Evolutionary conservation across 768 basidiomycete species (phyloP).

Genomic region (Auricularia sp.): DNA sequence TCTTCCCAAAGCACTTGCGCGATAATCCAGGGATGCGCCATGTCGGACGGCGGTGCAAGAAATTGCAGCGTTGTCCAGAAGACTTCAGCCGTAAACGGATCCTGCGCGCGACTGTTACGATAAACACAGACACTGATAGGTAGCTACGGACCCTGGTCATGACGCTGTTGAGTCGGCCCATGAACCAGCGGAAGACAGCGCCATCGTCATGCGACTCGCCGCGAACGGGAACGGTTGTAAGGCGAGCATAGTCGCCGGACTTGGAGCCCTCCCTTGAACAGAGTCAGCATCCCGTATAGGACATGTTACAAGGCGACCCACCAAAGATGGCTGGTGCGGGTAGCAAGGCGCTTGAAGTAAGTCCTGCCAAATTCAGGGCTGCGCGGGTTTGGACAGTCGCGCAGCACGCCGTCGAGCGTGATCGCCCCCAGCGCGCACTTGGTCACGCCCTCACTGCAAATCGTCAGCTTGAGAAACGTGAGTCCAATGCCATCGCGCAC

Average conservation of each 20-base stretch:
- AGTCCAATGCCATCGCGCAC: background rate
- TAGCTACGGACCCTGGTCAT: background rate
- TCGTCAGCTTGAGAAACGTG: too few relatives aligned
- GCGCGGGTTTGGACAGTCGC: background rate
- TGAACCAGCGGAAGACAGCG: background rate
- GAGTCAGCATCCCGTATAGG: background rate
- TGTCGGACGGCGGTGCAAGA: slow-evolving; percentile 12
- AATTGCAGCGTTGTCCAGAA: slow-evolving; percentile 9
- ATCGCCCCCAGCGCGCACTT: slow-evolving; percentile 11
- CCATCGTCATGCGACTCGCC: background rate
- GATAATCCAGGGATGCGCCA: background rate
- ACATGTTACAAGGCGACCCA: background rate
- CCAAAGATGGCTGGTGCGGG: background rate
- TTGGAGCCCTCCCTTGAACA: background rate
- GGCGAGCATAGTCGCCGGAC: background rate
- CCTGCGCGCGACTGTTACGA: slow-evolving; percentile 5
- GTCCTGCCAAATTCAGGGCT: background rate
- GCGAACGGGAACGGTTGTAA: background rate
- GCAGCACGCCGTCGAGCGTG: slow-evolving; percentile 12
- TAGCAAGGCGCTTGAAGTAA: background rate
- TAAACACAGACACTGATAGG: background rate
- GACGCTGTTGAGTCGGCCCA: background rate
- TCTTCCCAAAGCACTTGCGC: background rate
- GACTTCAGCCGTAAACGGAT: slow-evolving; percentile 8
- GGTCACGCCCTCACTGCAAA: background rate